phyloP scores from a whole-genome alignment of 495 filamentous ascomycete genomes.

The Endocarpon pusillum region DNA sequence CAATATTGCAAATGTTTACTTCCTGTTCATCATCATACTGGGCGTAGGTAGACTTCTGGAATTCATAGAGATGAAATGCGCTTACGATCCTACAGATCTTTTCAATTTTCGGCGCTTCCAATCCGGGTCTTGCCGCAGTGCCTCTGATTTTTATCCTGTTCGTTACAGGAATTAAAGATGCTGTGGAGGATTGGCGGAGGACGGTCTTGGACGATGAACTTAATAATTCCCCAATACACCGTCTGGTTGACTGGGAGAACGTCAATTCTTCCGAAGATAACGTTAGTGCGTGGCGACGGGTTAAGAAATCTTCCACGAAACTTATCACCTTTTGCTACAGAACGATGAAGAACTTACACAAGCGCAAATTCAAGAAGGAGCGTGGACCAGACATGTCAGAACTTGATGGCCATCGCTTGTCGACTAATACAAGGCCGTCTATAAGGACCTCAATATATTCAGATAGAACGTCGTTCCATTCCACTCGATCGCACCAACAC shows the following conservation, averaged over 20 bases:
- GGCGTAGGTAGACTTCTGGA: conserved; percentile 42
- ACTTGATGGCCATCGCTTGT: conserved; percentile 37
- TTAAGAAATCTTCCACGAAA: conserved; percentile 79
- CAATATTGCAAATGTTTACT: conserved; percentile 97
- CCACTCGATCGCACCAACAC: too few relatives aligned
- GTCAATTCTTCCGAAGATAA: conserved; percentile 83
- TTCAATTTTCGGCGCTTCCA: conserved; percentile 81
- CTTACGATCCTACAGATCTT: conserved; percentile 54
- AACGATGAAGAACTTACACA: conserved; percentile 28
- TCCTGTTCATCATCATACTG: conserved; percentile 90
- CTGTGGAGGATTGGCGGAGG: conserved; percentile 92
- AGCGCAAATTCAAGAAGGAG: conserved; percentile 22
- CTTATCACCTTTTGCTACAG: conserved; percentile 40
- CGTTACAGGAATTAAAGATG: conserved; percentile 86
- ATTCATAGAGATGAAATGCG: background rate
- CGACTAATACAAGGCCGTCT: conserved; percentile 43
- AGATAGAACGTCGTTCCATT: conserved; percentile 41
- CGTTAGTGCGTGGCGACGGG: conserved; percentile 66
- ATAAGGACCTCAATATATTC: conserved; percentile 44
- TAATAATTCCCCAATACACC: conserved; percentile 91
- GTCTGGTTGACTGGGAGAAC: conserved; percentile 75
- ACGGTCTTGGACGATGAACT: conserved; percentile 84
- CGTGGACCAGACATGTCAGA: conserved; percentile 24
- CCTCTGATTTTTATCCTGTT: conserved; percentile 90
- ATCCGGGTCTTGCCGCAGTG: conserved; percentile 77